phyloP scores from a whole-genome alignment of 1,139 yeast genomes.

The Debaryomyces sp. region DNA sequence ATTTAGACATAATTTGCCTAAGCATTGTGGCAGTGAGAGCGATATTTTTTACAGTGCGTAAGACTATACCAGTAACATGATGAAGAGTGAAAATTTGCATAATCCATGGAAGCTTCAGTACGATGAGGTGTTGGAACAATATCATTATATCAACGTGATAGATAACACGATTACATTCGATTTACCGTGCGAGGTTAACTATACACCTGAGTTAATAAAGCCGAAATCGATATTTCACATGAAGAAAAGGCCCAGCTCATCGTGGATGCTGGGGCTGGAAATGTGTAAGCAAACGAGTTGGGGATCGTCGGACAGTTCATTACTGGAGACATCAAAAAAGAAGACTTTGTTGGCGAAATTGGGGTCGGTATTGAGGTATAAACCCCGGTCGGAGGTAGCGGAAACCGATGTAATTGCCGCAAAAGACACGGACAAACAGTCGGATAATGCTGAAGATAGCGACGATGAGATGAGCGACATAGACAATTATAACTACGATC shows the following conservation, averaged over 20 bases:
- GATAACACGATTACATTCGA: slow-evolving; percentile 41
- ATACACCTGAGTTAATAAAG: slow-evolving; percentile 9
- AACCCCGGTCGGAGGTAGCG: slow-evolving; percentile 1
- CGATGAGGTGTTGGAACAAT: slow-evolving; percentile 38
- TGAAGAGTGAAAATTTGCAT: neutral
- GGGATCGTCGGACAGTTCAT: neutral
- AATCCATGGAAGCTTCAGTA: slow-evolving; percentile 28
- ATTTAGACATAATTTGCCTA: neutral
- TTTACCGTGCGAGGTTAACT: slow-evolving; percentile 44
- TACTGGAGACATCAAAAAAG: neutral
- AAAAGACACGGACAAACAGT: neutral
- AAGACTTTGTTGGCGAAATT: slow-evolving; percentile 1
- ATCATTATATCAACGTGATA: slow-evolving; percentile 37
- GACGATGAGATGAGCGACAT: neutral
- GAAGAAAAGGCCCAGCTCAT: slow-evolving; percentile 5
- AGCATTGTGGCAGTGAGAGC: neutral
- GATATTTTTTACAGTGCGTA: neutral
- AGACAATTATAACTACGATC: neutral
- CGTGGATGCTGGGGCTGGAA: neutral
- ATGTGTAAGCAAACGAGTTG: slow-evolving; percentile 3
- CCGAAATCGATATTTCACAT: slow-evolving; percentile 4
- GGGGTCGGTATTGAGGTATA: slow-evolving; percentile 2
- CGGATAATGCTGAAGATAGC: neutral
- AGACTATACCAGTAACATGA: neutral
- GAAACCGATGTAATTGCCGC: neutral